Evolutionary conservation across 805 yeast genomes (phyloP).

Genomic region (Monosporozyma aerobia): DNA sequence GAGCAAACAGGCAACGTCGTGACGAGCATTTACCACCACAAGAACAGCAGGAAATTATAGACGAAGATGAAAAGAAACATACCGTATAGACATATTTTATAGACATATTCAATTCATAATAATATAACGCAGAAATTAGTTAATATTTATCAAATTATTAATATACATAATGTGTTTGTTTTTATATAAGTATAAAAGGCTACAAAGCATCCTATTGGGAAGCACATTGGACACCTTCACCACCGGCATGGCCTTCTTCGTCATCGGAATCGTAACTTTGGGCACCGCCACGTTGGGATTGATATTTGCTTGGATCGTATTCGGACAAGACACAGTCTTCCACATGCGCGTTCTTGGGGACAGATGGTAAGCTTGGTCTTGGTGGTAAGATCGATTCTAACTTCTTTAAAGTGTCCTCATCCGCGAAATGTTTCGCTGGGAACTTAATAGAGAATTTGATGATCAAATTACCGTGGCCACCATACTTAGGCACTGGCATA

Average conservation of each 20-base stretch:
- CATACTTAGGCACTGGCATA: conserved; percentile 90
- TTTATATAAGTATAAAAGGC: neutral
- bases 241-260: conserved; percentile 38
- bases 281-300: conserved; percentile 31
- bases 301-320: conserved; percentile 56
- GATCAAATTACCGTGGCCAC: conserved; percentile 81
- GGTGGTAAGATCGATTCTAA: conserved; percentile 76
- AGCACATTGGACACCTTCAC: conserved; percentile 61
- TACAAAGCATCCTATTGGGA: conserved; percentile 48
- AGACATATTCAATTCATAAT: too few relatives aligned
- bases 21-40: neutral
- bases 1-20: conserved; percentile 12
- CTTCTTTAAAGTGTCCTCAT: conserved; percentile 62
- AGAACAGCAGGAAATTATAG: neutral
- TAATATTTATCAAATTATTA: neutral
- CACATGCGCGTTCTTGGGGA: conserved; percentile 66
- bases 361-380: conserved; percentile 41
- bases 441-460: conserved; percentile 81
- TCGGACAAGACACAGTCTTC: conserved; percentile 74
- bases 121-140: neutral
- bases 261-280: conserved; percentile 44
- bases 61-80: neutral
- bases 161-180: neutral
- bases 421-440: conserved; percentile 67
- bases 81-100: too few relatives aligned